Percentiles rank a stretch among this genome's conserved stretches.
Conservation (phyloP, 495 filamentous ascomycete species). For the Physcia stellaris region DNA sequence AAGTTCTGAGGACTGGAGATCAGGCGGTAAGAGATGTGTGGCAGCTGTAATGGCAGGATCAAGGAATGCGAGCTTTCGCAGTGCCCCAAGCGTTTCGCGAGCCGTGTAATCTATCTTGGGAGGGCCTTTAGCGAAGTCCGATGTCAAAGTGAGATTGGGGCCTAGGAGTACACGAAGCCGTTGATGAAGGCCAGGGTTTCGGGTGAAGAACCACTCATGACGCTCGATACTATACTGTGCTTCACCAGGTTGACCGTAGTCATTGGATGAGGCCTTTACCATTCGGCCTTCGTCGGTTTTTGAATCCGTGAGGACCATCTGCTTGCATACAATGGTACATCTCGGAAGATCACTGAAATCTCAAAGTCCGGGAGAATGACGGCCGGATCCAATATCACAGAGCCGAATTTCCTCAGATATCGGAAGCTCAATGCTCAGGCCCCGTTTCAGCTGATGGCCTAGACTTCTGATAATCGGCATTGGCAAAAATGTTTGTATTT, state of each 20-base stretch:
- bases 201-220: slow-evolving; percentile 43
- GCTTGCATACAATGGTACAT: slow-evolving; percentile 19
- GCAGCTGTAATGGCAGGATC: slow-evolving; percentile 28
- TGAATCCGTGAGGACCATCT: slow-evolving; percentile 19
- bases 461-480: too few species aligned
- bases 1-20: slow-evolving; percentile 15
- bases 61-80: not conserved
- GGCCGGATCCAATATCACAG: too few species aligned
- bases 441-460: too few species aligned
- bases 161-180: not conserved
- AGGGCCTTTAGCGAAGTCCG: too few species aligned
- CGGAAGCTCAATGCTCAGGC: too few species aligned
- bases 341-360: slow-evolving; percentile 22
- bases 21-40: slow-evolving; percentile 20
- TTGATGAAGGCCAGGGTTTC: slow-evolving; percentile 13
- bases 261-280: slow-evolving; percentile 39
- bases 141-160: not conserved
- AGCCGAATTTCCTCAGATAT: too few species aligned
- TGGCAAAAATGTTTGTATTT: too few species aligned
- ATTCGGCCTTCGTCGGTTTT: slow-evolving; percentile 38
- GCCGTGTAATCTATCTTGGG: too few species aligned
- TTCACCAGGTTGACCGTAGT: slow-evolving; percentile 55
- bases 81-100: too few species aligned
- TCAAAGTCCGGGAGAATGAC: too few species aligned
- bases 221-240: slow-evolving; percentile 38